phyloP scores from a whole-genome alignment of 495 filamentous ascomycete genomes.

The Neurospora cerealis region DNA sequence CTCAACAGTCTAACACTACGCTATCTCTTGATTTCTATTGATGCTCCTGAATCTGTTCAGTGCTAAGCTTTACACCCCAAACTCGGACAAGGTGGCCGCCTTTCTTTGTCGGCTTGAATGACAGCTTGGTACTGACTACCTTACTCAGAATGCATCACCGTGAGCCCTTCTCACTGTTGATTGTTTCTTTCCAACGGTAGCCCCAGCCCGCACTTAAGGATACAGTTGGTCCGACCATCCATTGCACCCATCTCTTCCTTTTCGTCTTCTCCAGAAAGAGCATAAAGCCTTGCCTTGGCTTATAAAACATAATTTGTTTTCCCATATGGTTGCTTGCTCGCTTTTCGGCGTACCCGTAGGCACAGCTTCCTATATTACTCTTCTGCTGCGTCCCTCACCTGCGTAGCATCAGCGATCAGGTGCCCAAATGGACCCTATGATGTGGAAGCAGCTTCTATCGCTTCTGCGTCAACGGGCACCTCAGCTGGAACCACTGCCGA shows the following conservation, averaged over 20 bases:
- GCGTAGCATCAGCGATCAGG: background rate
- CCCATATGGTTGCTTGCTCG: background rate
- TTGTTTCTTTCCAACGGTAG: background rate
- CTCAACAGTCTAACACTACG: background rate
- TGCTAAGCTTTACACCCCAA: background rate
- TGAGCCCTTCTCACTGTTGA: background rate
- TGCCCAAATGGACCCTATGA: background rate
- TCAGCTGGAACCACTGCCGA: background rate
- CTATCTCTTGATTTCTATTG: background rate
- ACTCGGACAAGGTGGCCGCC: background rate
- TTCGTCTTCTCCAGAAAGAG: background rate
- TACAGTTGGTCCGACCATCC: background rate
- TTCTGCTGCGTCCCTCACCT: constrained; percentile 2
- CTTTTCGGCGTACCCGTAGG: background rate
- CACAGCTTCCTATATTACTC: background rate
- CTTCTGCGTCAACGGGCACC: background rate
- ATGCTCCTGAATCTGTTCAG: background rate
- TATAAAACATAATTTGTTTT: background rate
- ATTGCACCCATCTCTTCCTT: background rate
- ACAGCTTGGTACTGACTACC: background rate
- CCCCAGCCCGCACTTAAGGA: background rate
- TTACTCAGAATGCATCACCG: background rate
- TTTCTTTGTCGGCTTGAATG: background rate
- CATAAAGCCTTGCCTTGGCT: background rate
- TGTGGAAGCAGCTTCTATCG: background rate